Percentiles rank a stretch among this genome's conserved stretches.
Conservation (phyloP, 2,329 filamentous ascomycete species). For the Verticillium dahliae region DNA sequence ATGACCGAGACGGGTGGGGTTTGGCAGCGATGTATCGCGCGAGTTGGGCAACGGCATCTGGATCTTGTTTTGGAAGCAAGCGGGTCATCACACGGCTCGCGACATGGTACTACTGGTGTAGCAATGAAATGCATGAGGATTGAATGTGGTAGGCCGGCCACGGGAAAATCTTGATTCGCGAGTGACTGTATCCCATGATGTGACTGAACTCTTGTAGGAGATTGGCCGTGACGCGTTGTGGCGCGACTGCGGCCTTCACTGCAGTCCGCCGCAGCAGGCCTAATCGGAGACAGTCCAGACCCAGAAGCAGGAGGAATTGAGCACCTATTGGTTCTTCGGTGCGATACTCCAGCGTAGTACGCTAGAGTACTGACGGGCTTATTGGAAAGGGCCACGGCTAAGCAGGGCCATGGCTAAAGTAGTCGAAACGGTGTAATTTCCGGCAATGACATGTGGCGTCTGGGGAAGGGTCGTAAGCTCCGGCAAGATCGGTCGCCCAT, state of each 20-base stretch:
- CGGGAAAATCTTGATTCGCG: neutral
- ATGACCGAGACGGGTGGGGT: neutral
- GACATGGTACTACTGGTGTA: neutral
- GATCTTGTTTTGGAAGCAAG: neutral
- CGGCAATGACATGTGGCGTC: neutral
- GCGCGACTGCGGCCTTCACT: neutral
- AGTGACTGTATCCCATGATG: no score
- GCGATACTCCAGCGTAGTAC: no score
- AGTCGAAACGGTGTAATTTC: neutral
- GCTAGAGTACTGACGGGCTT: no score
- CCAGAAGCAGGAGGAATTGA: no score
- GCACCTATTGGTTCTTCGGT: no score
- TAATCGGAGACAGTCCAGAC: no score
- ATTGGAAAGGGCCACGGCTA: no score
- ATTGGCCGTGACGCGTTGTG: neutral
- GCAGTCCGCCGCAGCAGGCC: no score
- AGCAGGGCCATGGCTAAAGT: neutral
- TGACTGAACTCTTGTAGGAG: no score
- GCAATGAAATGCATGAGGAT: neutral
- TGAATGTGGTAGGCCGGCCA: neutral
- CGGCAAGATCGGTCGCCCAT: no score
- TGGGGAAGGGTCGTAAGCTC: neutral
- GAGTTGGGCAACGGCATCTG: neutral
- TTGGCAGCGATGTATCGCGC: neutral
- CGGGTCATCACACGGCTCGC: neutral